Percentiles rank a stretch among this genome's conserved stretches.
phyloP scores from a whole-genome alignment of 2,329 filamentous ascomycete species.

The Calonectria hawksworthii region DNA sequence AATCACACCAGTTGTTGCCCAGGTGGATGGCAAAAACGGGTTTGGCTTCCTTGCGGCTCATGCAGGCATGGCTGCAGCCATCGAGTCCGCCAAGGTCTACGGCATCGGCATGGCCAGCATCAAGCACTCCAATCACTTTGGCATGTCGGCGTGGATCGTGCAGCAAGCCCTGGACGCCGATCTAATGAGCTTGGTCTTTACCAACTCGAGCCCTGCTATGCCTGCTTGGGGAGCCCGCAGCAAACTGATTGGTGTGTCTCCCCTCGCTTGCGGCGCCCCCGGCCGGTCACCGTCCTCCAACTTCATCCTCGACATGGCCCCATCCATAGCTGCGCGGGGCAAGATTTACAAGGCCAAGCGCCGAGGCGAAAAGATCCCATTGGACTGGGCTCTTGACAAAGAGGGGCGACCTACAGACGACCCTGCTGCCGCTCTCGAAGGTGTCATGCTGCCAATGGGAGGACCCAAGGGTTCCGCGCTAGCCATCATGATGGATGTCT shows the following conservation, averaged over 20 bases:
- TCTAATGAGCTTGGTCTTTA: conserved; percentile 80
- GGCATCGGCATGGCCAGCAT: conserved; percentile 84
- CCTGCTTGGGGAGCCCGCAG: conserved; percentile 78
- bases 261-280: conserved; percentile 82
- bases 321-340: conserved; percentile 77
- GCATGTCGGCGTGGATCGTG: conserved; percentile 86
- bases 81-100: conserved; percentile 73
- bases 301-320: conserved; percentile 85
- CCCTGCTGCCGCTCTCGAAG: conserved; percentile 77
- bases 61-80: conserved; percentile 75
- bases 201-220: conserved; percentile 79
- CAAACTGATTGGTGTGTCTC: conserved; percentile 81
- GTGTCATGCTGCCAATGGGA: conserved; percentile 89
- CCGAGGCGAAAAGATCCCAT: conserved; percentile 77
- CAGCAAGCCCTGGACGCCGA: conserved; percentile 80
- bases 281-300: conserved; percentile 63
- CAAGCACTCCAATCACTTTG: conserved; percentile 85
- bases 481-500: conserved; percentile 90
- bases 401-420: conserved; percentile 80
- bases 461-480: conserved; percentile 85
- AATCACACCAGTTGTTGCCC: conserved; percentile 79
- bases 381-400: conserved; percentile 81
- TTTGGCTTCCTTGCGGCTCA: conserved; percentile 83
- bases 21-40: conserved; percentile 76
- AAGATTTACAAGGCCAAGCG: conserved; percentile 80